Base-by-base conservation (phyloP, 495 filamentous ascomycete species). In the Cenococcum geophilum region DNA sequence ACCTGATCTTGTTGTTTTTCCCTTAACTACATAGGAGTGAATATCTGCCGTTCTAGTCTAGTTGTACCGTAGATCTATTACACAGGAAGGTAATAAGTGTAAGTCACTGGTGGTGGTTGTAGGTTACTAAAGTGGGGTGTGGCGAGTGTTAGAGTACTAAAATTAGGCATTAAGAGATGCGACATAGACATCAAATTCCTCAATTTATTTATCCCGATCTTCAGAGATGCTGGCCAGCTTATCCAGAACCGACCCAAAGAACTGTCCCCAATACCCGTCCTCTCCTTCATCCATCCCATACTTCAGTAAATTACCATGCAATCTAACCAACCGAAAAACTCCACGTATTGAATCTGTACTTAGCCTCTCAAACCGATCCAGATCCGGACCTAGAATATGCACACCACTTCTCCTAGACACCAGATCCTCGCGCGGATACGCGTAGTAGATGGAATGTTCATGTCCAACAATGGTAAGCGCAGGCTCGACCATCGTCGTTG, bases 211-310 rank as follows among this genome's bases (percentile, higher is more conserved):
- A n/a, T n/a, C n/a, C n/a, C n/a, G n/a, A n/a, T n/a, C n/a, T n/a
- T n/a, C n/a, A n/a, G n/a, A n/a, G n/a, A n/a, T n/a, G n/a, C 35
- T 25, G 36, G 62, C 58, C 23, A 65, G 23, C n/a, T 61, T 65
- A n/a, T 65, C 43, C 20, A 65, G 52, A 48, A 65, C 62, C 1
- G 52, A 21, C n/a, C 45, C 52, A 8, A 65, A 54, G 47, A 65
- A 65, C 34, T 54, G 16, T 34, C 52, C 62, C 62, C 62, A 65
- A 34, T 57, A 61, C 27, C 62, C 62, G 36, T 65, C 43, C 51
- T 57, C 52, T 18, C 53, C 53, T 32, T 65, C 58, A 37, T 65
- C 62, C 45, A 65, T 60, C 27, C 62, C 62, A 58, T 64, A 60
- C 50, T 37, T 50, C 20, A 64, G 25, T 20, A 64, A 50, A 36